Base-by-base conservation (phyloP, 805 yeast species). In the Suhomyces xylopsoci region DNA sequence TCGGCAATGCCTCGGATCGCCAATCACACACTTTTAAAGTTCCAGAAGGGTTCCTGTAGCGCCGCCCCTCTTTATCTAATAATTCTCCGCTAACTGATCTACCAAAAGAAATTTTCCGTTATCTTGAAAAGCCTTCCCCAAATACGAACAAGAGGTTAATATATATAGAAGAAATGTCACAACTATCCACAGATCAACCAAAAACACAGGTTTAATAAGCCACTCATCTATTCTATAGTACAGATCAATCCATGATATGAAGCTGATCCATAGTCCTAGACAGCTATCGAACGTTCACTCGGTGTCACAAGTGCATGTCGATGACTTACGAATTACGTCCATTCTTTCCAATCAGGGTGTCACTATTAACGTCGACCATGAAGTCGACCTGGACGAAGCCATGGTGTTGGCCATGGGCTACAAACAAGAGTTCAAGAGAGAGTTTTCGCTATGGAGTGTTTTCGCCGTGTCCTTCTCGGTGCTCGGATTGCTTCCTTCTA, bases 401-500 rank as follows among this genome's bases (percentile, higher is more conserved):
- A 67, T 77, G 61, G 80, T 81, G 45, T 63, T 80, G 59, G 82
- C 84, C 8, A 68, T 84, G 60, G 88, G 88, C 24, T 83, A 82
- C 64, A 81, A 81, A 63, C 86, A 80, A 56, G 90, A 85, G 58
- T 73, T 85, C 55, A 77, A 78, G 57, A 77, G 90, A 57, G 81
- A 77, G 53, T 85, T 84, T 60, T 73, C 81, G 14, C 67, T 84
- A 17, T 71, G 81, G 65, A 80, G 85, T 24, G 77, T 82, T 3
- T 83, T 83, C 61, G 80, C 84, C 30, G 85, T 85, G 42, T 81
- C 87, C 2, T 84, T 84, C 62, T 78, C 85, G 2, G 84, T 85
- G 48, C 73, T 85, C 65, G 86, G 87, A 12, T 74, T 84, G 50
- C 76, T 86, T 61, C 85, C 87, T 9, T 84, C 88, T 4, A 77